Evolutionary conservation across 2,329 filamentous ascomycete species (phyloP).

Genomic region (Phialocephala subalpina): DNA sequence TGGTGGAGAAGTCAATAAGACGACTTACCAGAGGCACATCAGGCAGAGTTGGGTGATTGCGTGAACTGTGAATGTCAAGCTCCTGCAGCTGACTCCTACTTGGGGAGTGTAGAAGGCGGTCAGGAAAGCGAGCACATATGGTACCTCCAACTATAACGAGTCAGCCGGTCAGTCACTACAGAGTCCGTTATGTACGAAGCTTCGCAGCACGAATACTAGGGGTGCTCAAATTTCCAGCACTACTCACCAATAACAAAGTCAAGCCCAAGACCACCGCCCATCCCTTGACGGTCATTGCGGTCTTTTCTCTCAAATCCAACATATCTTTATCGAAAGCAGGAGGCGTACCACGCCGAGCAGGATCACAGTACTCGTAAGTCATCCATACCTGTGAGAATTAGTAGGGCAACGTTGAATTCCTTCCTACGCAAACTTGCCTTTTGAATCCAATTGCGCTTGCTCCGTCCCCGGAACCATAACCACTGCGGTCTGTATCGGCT

Average conservation of each 20-base stretch:
- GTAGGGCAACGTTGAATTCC: neutral
- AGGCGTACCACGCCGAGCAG: conserved; percentile 12
- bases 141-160: neutral
- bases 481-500: conserved; percentile 29
- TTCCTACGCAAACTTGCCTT: neutral
- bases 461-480: conserved; percentile 30
- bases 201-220: too few relatives aligned
- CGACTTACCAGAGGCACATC: conserved; percentile 35
- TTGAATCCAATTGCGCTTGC: conserved; percentile 17
- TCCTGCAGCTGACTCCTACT: conserved; percentile 42
- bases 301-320: conserved; percentile 22
- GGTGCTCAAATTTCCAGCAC: too few relatives aligned
- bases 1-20: too few relatives aligned
- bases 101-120: conserved; percentile 44
- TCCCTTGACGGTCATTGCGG: conserved; percentile 23
- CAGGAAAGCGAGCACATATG: conserved; percentile 45
- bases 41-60: conserved; percentile 43
- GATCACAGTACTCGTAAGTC: conserved; percentile 22
- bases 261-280: conserved; percentile 30
- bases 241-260: conserved; percentile 20
- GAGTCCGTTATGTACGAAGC: too few relatives aligned
- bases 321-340: conserved; percentile 26
- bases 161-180: neutral
- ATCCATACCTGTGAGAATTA: conserved; percentile 28
- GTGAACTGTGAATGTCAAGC: conserved; percentile 46